Evolutionary conservation across 2,329 filamentous ascomycete genomes (phyloP).

Genomic region (Fusarium luffae): DNA sequence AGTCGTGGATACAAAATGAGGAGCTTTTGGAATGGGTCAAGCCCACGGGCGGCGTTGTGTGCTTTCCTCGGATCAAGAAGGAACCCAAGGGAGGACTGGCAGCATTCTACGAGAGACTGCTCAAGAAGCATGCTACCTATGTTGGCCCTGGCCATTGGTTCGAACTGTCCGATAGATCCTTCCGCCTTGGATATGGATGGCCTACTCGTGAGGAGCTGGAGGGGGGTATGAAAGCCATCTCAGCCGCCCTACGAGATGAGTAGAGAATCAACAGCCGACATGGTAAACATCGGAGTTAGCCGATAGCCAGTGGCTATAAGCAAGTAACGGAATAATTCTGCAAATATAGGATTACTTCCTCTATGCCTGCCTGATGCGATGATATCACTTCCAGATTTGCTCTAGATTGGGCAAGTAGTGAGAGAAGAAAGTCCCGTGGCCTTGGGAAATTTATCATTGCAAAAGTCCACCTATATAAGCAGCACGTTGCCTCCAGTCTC

Average conservation of each 20-base stretch:
- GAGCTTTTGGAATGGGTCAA: constrained; percentile 6
- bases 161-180: background rate
- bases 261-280: background rate
- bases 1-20: background rate
- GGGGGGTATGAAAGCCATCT: background rate
- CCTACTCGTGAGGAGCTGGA: background rate
- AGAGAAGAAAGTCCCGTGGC: too few relatives aligned
- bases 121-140: background rate
- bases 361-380: too few relatives aligned
- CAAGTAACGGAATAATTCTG: too few relatives aligned
- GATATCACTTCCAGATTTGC: too few relatives aligned
- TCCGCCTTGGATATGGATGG: constrained; percentile 1
- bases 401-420: too few relatives aligned
- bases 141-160: constrained; percentile 9
- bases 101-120: background rate
- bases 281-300: too few relatives aligned
- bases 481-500: background rate
- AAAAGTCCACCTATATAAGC: background rate
- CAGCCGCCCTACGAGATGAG: background rate
- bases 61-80: background rate
- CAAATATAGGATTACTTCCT: too few relatives aligned
- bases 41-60: background rate
- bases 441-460: too few relatives aligned
- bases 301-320: too few relatives aligned
- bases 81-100: background rate